Evolutionary conservation across 2,329 filamentous ascomycete species (phyloP).

Genomic region (Ilyonectria sp.): DNA sequence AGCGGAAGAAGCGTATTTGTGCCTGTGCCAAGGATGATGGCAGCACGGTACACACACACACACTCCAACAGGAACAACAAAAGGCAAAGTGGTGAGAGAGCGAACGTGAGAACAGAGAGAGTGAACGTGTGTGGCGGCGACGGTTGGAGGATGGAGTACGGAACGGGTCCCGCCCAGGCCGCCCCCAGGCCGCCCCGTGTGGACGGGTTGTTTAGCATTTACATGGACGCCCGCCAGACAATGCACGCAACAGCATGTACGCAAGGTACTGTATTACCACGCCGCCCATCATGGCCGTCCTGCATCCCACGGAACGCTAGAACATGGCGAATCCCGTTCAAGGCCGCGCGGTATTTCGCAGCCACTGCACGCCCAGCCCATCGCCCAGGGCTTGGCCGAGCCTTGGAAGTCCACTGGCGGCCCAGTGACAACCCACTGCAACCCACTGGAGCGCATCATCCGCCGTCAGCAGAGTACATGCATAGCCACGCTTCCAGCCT

Average conservation of each 20-base stretch:
- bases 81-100: background rate
- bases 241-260: background rate
- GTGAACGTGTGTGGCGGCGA: slow-evolving; percentile 11
- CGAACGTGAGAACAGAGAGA: slow-evolving; percentile 5
- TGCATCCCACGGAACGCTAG: background rate
- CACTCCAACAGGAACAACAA: background rate
- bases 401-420: slow-evolving; percentile 1
- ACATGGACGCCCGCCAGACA: background rate
- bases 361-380: background rate
- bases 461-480: slow-evolving; percentile 14
- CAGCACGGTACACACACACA: background rate
- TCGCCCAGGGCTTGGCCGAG: slow-evolving; percentile 5
- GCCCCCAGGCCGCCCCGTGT: background rate
- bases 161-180: slow-evolving; percentile 1
- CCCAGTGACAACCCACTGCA: background rate
- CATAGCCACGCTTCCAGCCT: slow-evolving; percentile 20
- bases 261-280: no score
- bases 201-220: background rate
- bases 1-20: background rate
- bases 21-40: background rate
- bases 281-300: background rate
- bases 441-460: slow-evolving; percentile 19
- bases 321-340: slow-evolving; percentile 7
- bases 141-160: slow-evolving; percentile 8
- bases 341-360: slow-evolving; percentile 10